phyloP scores from a whole-genome alignment of 169 alveolate species.

The Babesia divergens region DNA sequence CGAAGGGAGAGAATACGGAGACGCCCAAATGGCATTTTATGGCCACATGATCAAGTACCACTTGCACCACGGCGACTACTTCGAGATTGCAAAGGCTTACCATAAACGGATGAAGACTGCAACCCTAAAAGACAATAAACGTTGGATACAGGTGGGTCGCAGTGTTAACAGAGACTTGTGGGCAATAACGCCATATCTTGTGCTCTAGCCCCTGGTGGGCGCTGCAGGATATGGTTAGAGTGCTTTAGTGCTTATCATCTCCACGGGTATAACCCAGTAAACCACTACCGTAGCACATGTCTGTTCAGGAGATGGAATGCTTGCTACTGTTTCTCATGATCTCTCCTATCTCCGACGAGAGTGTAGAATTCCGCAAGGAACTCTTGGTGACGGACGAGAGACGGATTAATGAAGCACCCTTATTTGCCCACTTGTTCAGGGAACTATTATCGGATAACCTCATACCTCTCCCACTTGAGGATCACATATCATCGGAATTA shows the following conservation, averaged over 20 bases:
- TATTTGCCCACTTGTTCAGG: conserved; percentile 41
- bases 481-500: conserved; percentile 27
- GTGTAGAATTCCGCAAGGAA: conserved; percentile 26
- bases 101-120: conserved; percentile 24
- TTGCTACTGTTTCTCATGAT: conserved; percentile 39
- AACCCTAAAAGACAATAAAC: no score
- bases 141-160: conserved; percentile 26
- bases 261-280: neutral
- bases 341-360: conserved; percentile 42
- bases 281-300: no score
- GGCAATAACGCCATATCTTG: no score
- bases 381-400: conserved; percentile 42
- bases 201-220: neutral
- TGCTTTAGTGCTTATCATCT: neutral
- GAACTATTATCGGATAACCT: conserved; percentile 67
- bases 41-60: conserved; percentile 73
- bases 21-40: conserved; percentile 53
- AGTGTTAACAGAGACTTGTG: no score
- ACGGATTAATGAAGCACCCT: conserved; percentile 61
- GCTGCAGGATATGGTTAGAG: neutral
- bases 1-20: conserved; percentile 55
- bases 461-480: conserved; percentile 58
- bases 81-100: conserved; percentile 64
- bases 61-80: conserved; percentile 63
- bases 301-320: conserved; percentile 45